Conservation (phyloP, 805 yeast species). For the Hanseniaspora opuntiae region DNA sequence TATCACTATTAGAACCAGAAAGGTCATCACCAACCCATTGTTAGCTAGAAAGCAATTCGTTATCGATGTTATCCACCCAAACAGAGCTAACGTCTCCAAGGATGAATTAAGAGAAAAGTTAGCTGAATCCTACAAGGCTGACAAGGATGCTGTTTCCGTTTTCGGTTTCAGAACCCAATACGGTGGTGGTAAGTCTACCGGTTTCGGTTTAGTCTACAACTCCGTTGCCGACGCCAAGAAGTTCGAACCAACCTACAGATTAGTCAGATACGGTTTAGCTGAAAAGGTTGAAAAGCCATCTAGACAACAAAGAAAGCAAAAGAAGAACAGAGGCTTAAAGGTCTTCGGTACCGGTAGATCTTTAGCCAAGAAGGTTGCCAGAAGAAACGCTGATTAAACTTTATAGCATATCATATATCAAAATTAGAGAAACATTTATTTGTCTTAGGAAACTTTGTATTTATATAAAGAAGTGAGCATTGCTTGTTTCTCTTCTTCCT, state of each 20-base stretch:
- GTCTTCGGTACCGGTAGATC: constrained; percentile 95
- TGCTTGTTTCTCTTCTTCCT: background rate
- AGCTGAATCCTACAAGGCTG: constrained; percentile 79
- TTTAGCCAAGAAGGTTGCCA: constrained; percentile 84
- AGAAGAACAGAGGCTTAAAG: constrained; percentile 99
- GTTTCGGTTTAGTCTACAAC: constrained; percentile 98
- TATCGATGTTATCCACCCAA: constrained; percentile 98
- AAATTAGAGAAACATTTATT: background rate
- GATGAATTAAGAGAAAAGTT: constrained; percentile 95
- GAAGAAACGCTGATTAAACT: constrained; percentile 69
- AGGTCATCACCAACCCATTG: constrained; percentile 95
- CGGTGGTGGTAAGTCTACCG: constrained; percentile 99
- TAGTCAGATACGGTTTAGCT: constrained; percentile 97
- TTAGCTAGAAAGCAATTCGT: constrained; percentile 99
- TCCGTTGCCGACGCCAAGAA: constrained; percentile 93
- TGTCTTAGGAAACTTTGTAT: background rate
- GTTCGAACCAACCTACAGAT: constrained; percentile 98
- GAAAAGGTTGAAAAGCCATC: constrained; percentile 91
- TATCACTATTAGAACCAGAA: constrained; percentile 98
- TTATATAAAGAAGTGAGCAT: background rate
- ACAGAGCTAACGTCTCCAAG: constrained; percentile 97
- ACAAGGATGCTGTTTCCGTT: constrained; percentile 88
- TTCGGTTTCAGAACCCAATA: constrained; percentile 98
- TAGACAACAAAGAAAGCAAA: constrained; percentile 99
- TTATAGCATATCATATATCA: background rate